phyloP scores from a whole-genome alignment of 371 early-diverging fungal genomes.

The Mortierella sp. region DNA sequence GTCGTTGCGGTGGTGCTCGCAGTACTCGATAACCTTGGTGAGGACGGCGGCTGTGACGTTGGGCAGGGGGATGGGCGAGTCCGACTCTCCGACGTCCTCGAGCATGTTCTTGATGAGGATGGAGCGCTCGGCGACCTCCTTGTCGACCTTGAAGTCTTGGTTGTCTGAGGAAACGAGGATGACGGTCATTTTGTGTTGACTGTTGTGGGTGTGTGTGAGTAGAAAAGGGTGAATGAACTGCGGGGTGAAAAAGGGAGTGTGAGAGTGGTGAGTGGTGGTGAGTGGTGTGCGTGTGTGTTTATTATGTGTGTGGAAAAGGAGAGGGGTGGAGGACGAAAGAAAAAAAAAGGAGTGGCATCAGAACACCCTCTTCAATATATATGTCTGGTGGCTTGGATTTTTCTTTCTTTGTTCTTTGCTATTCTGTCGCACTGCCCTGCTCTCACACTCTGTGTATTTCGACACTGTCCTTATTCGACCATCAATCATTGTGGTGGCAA shows the following conservation, averaged over 20 bases:
- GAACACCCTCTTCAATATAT: no score
- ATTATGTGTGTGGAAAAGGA: no score
- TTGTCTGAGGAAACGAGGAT: constrained; percentile 75
- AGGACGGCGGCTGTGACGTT: constrained; percentile 81
- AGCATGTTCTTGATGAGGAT: constrained; percentile 95
- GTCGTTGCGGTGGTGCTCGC: constrained; percentile 83
- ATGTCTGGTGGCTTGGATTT: no score
- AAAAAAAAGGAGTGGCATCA: no score
- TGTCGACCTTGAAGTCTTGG: constrained; percentile 82
- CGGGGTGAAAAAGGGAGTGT: background rate
- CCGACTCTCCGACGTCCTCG: constrained; percentile 88
- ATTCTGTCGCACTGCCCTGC: no score
- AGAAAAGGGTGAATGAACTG: background rate
- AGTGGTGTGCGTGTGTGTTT: no score
- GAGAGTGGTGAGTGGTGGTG: background rate
- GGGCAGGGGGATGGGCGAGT: constrained; percentile 82
- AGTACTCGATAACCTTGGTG: constrained; percentile 87
- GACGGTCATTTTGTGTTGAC: constrained; percentile 36
- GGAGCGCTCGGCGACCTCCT: constrained; percentile 89
- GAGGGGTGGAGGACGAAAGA: no score
- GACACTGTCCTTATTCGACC: no score
- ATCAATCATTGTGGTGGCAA: no score
- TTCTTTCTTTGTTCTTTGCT: no score
- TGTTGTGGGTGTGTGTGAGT: background rate
- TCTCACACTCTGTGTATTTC: no score